Evolutionary conservation across 2,329 filamentous ascomycete species (phyloP).

Genomic region (Dothiorella sarmentorum): DNA sequence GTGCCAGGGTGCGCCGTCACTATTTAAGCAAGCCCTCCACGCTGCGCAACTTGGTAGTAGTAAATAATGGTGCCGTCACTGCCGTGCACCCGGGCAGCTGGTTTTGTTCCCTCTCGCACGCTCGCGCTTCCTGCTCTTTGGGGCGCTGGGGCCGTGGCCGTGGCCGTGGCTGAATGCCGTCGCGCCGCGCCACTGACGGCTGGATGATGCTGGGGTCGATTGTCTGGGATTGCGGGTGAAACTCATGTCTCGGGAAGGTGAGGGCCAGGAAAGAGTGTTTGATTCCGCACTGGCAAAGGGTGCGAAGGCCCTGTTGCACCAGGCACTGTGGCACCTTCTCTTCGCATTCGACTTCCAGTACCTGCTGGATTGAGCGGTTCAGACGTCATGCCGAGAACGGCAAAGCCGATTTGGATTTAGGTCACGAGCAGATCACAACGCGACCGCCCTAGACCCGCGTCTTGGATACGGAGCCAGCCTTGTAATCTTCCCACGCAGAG

Average conservation of each 20-base stretch:
- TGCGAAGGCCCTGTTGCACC: background rate
- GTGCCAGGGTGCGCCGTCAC: background rate
- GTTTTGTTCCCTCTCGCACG: background rate
- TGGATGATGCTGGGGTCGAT: background rate
- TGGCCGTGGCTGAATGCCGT: constrained; percentile 12
- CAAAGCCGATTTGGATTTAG: background rate
- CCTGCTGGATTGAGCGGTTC: constrained; percentile 4
- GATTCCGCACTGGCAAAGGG: no score
- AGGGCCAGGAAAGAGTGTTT: background rate
- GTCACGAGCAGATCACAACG: constrained; percentile 7
- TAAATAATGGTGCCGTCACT: constrained; percentile 13
- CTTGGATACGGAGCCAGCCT: background rate
- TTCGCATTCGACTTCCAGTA: background rate
- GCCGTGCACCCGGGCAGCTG: constrained; percentile 1
- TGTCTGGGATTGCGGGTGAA: background rate
- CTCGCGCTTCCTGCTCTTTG: no score
- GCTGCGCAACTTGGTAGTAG: background rate
- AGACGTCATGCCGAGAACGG: constrained; percentile 14
- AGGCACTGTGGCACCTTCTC: background rate
- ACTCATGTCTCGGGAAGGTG: background rate
- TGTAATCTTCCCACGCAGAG: background rate
- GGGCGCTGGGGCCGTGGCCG: constrained; percentile 1
- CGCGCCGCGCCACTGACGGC: background rate
- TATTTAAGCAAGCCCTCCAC: background rate
- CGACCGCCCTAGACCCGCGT: constrained; percentile 3